These are phyloP conservation scores for Houttuynia cordata DNA, from an alignment of 164 flowering plant species.

Conservation along the genomic window DNA sequence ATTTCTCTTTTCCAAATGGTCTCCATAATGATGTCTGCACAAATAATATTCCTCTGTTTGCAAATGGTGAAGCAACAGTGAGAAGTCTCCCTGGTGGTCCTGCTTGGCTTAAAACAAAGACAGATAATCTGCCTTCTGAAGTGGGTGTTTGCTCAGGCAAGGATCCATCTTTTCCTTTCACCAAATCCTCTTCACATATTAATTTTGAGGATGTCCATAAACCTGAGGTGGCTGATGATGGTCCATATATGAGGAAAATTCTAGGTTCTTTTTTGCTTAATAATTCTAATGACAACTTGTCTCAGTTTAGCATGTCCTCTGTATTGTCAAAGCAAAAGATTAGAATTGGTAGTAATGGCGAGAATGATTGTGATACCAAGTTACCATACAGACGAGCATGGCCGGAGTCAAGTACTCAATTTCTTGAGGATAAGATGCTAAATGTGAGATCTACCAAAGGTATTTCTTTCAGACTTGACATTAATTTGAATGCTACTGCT, in stretches of 20 bases:
- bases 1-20: constrained; percentile 22
- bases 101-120: constrained; percentile 23
- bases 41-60: constrained; percentile 12
- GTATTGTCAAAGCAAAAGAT: constrained; percentile 2
- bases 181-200: constrained; percentile 15
- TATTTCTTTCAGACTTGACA: constrained; percentile 13
- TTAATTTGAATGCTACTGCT: constrained; percentile 53
- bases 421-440: not conserved
- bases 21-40: constrained; percentile 11
- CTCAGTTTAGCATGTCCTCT: not conserved
- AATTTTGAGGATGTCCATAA: constrained; percentile 14
- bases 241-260: constrained; percentile 26
- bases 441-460: not conserved
- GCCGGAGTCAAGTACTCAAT: not conserved
- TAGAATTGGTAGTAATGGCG: not conserved
- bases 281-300: constrained; percentile 8
- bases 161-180: constrained; percentile 4
- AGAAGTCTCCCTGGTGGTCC: constrained; percentile 15
- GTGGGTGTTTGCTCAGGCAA: not conserved
- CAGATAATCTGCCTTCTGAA: not conserved
- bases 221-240: constrained; percentile 15
- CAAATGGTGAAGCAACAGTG: constrained; percentile 20
- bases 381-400: not conserved
- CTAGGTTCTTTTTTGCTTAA: constrained; percentile 55
- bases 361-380: not conserved